A percentile compares a stretch with the other conserved stretches of the same genome.
Evolutionary conservation across 306 rosid species (phyloP).

Genomic region (Quercus alba): DNA sequence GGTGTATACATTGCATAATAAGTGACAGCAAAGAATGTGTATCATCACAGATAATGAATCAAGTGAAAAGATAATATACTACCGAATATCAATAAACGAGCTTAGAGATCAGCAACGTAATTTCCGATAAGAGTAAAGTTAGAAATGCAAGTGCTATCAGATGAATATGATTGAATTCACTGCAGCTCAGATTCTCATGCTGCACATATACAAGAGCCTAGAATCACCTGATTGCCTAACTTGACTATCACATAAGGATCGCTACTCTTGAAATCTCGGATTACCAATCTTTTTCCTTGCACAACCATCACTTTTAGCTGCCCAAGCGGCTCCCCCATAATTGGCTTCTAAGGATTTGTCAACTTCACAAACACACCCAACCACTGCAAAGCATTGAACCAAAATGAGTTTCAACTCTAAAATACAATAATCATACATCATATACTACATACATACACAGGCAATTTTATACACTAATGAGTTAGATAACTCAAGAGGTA

Average conservation of each 20-base stretch:
- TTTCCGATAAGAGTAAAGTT: background rate
- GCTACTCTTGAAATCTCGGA: constrained; percentile 95
- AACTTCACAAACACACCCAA: constrained; percentile 1
- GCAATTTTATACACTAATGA: background rate
- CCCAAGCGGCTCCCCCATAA: constrained; percentile 69
- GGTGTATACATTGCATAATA: background rate
- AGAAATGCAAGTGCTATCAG: background rate
- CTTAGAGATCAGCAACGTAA: background rate
- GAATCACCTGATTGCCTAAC: constrained; percentile 75
- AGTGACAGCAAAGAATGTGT: background rate
- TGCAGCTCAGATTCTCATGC: background rate
- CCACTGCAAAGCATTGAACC: constrained; percentile 7
- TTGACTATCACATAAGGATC: constrained; percentile 98
- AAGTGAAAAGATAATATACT: background rate
- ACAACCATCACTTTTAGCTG: constrained; percentile 66
- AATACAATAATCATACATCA: background rate
- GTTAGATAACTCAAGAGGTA: too few relatives aligned
- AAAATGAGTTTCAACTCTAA: background rate
- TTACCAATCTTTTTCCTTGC: constrained; percentile 78
- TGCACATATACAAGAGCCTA: background rate
- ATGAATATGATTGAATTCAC: background rate
- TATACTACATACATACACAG: too few relatives aligned
- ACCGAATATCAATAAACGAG: background rate
- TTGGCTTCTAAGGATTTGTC: constrained; percentile 16
- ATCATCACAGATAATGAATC: background rate